Evolutionary conservation across 179 eudicot genomes (phyloP), one percentile per base, ranked within the genome.

Genomic region (Sideroxylon spinosum): DNA sequence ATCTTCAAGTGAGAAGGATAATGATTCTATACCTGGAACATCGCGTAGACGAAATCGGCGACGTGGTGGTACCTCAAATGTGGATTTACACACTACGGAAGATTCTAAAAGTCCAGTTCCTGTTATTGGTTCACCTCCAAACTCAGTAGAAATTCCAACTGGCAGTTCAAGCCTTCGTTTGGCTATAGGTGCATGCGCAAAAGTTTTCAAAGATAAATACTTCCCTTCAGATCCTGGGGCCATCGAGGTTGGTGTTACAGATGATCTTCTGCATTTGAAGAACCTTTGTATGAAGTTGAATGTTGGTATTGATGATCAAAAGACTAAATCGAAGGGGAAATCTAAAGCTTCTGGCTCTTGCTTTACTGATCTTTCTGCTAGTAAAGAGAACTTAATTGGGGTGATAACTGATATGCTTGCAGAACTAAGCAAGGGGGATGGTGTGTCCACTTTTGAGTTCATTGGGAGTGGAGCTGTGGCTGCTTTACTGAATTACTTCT

Each of bases 381-480:
- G 88, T 79, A 89, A 91, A 78, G 99, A 92, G 81, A 84, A 87
- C 79, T 87, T 94, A 78, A 89, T 85, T 75, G 87, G 83, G 19
- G 89, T 88, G 75, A 82, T 96, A 68, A 81, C 91, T 71, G 97
- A 90, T 79, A 94, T 96, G 91, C 88, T 96, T 71, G 84, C 78
- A 10, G 99, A 96, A 82, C 89, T 96, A 49, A 88, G 89, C 86
- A 94, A 91, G 83, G 98, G 94, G 67, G 99, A 91, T 83, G 97
- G 99, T 64, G 98, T 96, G 67, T 96, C 99, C n/a, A 94, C 97
- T 52, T 96, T 94, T 82, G 99, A 96, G 87, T 96, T 96, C 76
- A 92, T 89, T 81, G 99, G 99, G n/a, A 96, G 99, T 86, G 98
- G 99, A 25, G 98, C 86, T 64, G 97, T 94, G 76, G 86, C 81